These are phyloP conservation scores for Picochlorum sp. DNA, from an alignment of 139 green algal genomes.

Conservation along the genomic window DNA sequence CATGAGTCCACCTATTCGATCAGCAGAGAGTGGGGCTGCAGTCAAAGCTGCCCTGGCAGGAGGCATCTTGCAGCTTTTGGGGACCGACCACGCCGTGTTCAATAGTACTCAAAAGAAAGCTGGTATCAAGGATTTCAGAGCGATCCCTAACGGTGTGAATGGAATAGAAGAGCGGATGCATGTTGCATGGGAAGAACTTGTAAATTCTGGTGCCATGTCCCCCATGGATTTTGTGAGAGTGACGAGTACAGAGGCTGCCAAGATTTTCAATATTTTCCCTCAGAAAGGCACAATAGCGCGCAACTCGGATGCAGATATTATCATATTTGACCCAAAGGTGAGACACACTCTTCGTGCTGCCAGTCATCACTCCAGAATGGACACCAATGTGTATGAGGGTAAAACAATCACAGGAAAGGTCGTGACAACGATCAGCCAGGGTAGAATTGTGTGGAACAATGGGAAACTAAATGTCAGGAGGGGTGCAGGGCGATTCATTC, in stretches of 20 bases:
- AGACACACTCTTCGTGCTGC: conserved; percentile 64
- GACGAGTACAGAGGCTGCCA: conserved; percentile 72
- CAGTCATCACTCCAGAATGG: conserved; percentile 74
- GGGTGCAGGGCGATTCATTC: conserved; percentile 47
- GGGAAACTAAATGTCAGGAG: conserved; percentile 51
- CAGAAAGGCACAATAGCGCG: conserved; percentile 68
- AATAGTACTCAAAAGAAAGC: conserved; percentile 82
- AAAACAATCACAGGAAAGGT: conserved; percentile 56
- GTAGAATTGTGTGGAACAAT: conserved; percentile 75
- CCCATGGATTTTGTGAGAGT: conserved; percentile 74
- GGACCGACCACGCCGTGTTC: conserved; percentile 87
- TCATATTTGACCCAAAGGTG: conserved; percentile 75
- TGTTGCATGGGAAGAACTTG: conserved; percentile 77
- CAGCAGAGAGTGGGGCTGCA: conserved; percentile 29
- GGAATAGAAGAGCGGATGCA: conserved; percentile 92
- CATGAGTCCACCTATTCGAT: conserved; percentile 88
- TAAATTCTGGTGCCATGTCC: conserved; percentile 62
- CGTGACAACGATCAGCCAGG: conserved; percentile 75
- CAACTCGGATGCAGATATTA: conserved; percentile 88
- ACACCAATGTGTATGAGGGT: conserved; percentile 95
- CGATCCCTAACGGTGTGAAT: conserved; percentile 94
- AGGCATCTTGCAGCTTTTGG: conserved; percentile 43
- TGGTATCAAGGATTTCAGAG: conserved; percentile 76
- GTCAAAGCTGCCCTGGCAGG: conserved; percentile 31
- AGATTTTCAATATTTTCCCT: conserved; percentile 90